A percentile compares a stretch with the other conserved stretches of the same genome.
Conservation (phyloP, 1,284 basidiomycete genomes). For the Meira nashicola region DNA sequence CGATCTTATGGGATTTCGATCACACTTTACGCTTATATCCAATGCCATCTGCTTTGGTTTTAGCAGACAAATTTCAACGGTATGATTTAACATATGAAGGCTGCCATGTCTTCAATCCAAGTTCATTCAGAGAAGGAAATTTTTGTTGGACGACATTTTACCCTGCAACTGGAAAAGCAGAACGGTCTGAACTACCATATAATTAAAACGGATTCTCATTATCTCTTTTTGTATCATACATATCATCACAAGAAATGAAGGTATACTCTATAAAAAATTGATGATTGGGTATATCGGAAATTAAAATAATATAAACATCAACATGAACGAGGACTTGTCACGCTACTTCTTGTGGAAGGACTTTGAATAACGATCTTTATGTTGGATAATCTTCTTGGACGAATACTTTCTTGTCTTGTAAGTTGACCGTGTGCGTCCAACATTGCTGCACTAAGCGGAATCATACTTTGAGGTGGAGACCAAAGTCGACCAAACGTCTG, state of each 20-base stretch:
- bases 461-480: too few species aligned
- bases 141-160: conserved; percentile 54
- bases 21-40: conserved; percentile 90
- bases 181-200: conserved; percentile 28
- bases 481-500: too few species aligned
- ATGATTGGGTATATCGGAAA: too few species aligned
- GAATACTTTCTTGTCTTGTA: too few species aligned
- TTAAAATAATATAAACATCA: too few species aligned
- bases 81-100: conserved; percentile 96
- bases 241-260: not conserved
- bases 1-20: conserved; percentile 84
- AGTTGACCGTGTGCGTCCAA: too few species aligned
- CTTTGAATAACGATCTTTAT: not conserved
- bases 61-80: conserved; percentile 93
- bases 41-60: conserved; percentile 84
- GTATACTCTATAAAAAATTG: too few species aligned
- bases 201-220: too few species aligned
- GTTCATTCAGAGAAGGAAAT: conserved; percentile 38
- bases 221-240: not conserved
- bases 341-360: not conserved
- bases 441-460: too few species aligned
- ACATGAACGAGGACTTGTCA: not conserved
- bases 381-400: too few species aligned
- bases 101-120: conserved; percentile 96
- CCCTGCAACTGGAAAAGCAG: conserved; percentile 45